phyloP scores from a whole-genome alignment of 2,329 filamentous ascomycete genomes.

The Aspergillus persii region DNA sequence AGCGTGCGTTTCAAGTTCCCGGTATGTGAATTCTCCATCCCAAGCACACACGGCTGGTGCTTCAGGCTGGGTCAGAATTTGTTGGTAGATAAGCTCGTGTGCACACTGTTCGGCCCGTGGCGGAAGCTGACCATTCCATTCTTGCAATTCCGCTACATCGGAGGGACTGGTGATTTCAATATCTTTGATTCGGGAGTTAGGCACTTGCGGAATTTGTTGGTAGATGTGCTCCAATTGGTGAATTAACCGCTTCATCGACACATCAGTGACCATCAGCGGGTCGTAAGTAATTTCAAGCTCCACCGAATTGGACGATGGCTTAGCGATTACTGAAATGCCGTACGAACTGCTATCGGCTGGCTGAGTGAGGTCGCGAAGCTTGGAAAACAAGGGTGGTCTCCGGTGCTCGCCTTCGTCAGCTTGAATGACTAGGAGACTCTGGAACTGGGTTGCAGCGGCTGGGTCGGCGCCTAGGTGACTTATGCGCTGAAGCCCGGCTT shows the following conservation, averaged over 20 bases:
- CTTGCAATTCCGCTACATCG: not conserved
- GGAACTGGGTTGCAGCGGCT: constrained; percentile 37
- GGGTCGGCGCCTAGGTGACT: constrained; percentile 49
- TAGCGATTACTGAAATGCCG: not conserved
- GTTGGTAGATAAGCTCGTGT: constrained; percentile 32
- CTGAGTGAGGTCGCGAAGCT: not conserved
- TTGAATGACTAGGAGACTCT: constrained; percentile 38
- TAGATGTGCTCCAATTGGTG: not conserved
- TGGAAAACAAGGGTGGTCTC: not conserved
- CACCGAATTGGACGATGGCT: not conserved
- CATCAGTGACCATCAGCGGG: not conserved
- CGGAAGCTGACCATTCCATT: not conserved
- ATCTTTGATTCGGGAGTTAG: not conserved
- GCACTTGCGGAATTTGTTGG: not conserved
- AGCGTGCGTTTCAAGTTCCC: constrained; percentile 8
- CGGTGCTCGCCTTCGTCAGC: not conserved
- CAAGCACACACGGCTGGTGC: constrained; percentile 10
- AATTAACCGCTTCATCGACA: not conserved
- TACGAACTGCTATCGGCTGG: not conserved
- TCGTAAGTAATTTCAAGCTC: not conserved
- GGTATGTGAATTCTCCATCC: constrained; percentile 14
- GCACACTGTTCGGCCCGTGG: not conserved
- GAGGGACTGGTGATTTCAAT: not conserved
- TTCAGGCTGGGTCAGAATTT: constrained; percentile 32
- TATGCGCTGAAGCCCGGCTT: constrained; percentile 48